Evolutionary conservation across 345 rosid genomes (phyloP).

Genomic region (Acer yangbiense): DNA sequence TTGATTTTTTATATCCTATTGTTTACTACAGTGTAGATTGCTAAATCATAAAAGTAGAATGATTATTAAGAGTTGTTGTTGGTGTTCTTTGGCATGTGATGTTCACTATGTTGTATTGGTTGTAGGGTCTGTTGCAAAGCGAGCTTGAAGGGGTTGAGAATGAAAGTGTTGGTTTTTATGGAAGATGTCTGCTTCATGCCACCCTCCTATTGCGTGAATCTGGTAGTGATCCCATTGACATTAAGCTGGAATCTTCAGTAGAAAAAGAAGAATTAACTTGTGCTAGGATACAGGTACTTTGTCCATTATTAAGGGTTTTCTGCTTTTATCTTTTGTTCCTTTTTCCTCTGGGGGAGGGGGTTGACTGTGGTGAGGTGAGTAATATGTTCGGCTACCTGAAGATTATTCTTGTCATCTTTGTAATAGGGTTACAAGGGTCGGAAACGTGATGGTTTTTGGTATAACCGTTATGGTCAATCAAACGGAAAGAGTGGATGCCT

Average conservation of each 20-base stretch:
- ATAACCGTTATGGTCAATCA: constrained; percentile 29
- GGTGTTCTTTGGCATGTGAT: constrained; percentile 1
- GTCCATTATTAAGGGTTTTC: constrained; percentile 4
- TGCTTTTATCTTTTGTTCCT: background rate
- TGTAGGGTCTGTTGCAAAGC: constrained; percentile 54
- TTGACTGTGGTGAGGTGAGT: too few species aligned
- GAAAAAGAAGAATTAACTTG: constrained; percentile 40
- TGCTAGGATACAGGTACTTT: constrained; percentile 56
- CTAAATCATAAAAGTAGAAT: background rate
- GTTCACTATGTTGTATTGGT: constrained; percentile 3
- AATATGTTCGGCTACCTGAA: background rate
- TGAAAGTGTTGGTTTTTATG: constrained; percentile 55
- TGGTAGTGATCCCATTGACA: constrained; percentile 19
- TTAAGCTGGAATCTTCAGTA: constrained; percentile 21
- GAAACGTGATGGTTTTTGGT: constrained; percentile 49
- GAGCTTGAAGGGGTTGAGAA: constrained; percentile 48
- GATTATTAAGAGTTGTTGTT: background rate
- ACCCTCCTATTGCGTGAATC: constrained; percentile 24
- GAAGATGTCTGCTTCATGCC: constrained; percentile 47
- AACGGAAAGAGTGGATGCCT: constrained; percentile 41
- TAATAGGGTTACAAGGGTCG: constrained; percentile 54
- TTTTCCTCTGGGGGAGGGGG: background rate
- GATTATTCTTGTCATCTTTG: constrained; percentile 10
- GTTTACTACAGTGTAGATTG: background rate
- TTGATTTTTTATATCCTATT: background rate